Percentiles rank a stretch among this genome's conserved stretches.
Evolutionary conservation across 306 rosid species (phyloP).

Genomic region (Trifolium pratense): DNA sequence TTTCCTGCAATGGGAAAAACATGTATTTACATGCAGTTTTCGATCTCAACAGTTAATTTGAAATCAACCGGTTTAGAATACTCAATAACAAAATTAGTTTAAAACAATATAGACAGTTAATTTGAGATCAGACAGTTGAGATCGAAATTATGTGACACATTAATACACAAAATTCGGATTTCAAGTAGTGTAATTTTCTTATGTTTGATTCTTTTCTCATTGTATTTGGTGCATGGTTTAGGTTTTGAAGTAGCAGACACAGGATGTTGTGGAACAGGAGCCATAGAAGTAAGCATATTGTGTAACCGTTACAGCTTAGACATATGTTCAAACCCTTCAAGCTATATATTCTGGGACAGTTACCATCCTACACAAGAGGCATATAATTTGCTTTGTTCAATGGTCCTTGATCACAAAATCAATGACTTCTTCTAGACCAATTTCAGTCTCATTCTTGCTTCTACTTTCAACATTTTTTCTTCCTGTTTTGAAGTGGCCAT

Average conservation of each 20-base stretch:
- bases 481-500: too few relatives aligned
- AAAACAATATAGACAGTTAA: too few relatives aligned
- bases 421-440: slow-evolving; percentile 50
- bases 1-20: too few relatives aligned
- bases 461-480: not conserved
- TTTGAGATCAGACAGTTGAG: too few relatives aligned
- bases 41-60: too few relatives aligned
- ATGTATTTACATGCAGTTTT: too few relatives aligned
- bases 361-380: slow-evolving; percentile 65
- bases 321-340: slow-evolving; percentile 49
- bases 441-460: not conserved
- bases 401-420: slow-evolving; percentile 43
- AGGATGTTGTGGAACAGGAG: slow-evolving; percentile 90
- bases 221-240: slow-evolving; percentile 38
- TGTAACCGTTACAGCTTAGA: slow-evolving; percentile 48
- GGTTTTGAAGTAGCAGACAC: slow-evolving; percentile 61
- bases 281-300: slow-evolving; percentile 55
- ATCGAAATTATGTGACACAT: too few relatives aligned
- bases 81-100: too few relatives aligned
- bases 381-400: slow-evolving; percentile 40
- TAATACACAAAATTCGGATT: too few relatives aligned
- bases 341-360: slow-evolving; percentile 74
- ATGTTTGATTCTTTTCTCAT: slow-evolving; percentile 8
- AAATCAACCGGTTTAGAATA: too few relatives aligned
- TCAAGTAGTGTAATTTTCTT: slow-evolving; percentile 1